Conservation (phyloP, 2,329 filamentous ascomycete species). For the Aspergillus sp. region DNA sequence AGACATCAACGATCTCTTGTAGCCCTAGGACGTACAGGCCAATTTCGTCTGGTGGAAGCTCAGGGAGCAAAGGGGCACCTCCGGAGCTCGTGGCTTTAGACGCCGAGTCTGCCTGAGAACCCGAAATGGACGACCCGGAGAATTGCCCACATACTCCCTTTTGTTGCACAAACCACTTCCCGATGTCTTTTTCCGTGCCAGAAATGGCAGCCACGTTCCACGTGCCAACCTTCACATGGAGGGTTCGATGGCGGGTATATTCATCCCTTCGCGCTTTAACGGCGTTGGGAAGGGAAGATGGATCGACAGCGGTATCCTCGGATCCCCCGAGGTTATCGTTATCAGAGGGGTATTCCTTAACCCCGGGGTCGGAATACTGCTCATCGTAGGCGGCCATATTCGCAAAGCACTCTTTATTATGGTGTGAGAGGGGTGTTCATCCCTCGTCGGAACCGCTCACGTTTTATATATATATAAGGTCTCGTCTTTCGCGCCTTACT, state of each 20-base stretch:
- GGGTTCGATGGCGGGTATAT: constrained; percentile 71
- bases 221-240: constrained; percentile 85
- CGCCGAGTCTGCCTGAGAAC: constrained; percentile 40
- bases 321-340: constrained; percentile 14
- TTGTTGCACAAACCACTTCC: constrained; percentile 81
- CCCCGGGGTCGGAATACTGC: constrained; percentile 6
- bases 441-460: background rate
- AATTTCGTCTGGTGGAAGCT: constrained; percentile 59
- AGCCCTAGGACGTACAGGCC: constrained; percentile 87
- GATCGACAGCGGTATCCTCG: constrained; percentile 25
- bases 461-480: constrained; percentile 1
- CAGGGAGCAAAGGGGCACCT: constrained; percentile 19
- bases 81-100: constrained; percentile 14
- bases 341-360: constrained; percentile 15
- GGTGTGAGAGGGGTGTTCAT: background rate
- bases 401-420: background rate
- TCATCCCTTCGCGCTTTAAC: constrained; percentile 73
- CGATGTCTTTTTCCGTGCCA: constrained; percentile 83
- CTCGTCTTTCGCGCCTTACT: background rate
- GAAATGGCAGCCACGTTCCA: constrained; percentile 92
- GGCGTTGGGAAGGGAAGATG: constrained; percentile 53
- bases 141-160: constrained; percentile 64
- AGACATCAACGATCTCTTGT: constrained; percentile 89
- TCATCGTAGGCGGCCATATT: constrained; percentile 17
- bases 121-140: constrained; percentile 47